These are phyloP conservation scores for Eragrostis nindensis DNA, from an alignment of 176 grass and related monocot genomes.

Conservation along the genomic window DNA sequence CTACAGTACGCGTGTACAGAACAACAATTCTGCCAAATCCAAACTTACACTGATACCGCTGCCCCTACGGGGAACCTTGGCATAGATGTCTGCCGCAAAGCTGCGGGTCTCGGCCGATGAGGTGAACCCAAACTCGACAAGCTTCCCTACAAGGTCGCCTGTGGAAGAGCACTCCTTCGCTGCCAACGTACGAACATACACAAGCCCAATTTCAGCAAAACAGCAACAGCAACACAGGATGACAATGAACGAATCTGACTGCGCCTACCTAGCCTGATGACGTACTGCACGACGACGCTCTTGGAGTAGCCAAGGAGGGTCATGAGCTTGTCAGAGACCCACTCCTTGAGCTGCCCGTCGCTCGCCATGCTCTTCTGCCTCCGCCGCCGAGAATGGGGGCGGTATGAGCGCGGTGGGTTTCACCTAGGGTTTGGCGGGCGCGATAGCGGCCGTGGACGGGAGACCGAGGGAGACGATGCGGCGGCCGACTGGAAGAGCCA, in stretches of 20 bases:
- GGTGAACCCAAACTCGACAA: conserved; percentile 68
- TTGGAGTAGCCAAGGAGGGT: conserved; percentile 72
- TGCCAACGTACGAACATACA: conserved; percentile 9
- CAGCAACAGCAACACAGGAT: neutral
- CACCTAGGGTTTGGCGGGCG: conserved; percentile 21
- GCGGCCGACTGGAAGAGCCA: too few species aligned
- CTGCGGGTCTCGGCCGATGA: conserved; percentile 50
- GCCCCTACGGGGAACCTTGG: conserved; percentile 69
- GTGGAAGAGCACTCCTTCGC: conserved; percentile 83
- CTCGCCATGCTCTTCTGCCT: conserved; percentile 48
- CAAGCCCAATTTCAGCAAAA: conserved; percentile 18
- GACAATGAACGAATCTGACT: conserved; percentile 7
- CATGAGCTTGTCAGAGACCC: conserved; percentile 91
- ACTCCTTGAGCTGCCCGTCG: conserved; percentile 68
- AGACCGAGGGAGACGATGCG: too few species aligned
- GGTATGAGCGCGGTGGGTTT: neutral
- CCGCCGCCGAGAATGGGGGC: neutral
- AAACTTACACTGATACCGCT: conserved; percentile 61
- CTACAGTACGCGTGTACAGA: neutral
- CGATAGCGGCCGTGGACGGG: neutral
- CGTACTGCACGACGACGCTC: conserved; percentile 68
- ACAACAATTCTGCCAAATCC: neutral
- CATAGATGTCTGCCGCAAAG: conserved; percentile 70
- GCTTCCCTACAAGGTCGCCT: conserved; percentile 54
- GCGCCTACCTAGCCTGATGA: conserved; percentile 71